These are phyloP conservation scores for Podaxis pistillaris DNA, from an alignment of 768 basidiomycete genomes.

Conservation along the genomic window DNA sequence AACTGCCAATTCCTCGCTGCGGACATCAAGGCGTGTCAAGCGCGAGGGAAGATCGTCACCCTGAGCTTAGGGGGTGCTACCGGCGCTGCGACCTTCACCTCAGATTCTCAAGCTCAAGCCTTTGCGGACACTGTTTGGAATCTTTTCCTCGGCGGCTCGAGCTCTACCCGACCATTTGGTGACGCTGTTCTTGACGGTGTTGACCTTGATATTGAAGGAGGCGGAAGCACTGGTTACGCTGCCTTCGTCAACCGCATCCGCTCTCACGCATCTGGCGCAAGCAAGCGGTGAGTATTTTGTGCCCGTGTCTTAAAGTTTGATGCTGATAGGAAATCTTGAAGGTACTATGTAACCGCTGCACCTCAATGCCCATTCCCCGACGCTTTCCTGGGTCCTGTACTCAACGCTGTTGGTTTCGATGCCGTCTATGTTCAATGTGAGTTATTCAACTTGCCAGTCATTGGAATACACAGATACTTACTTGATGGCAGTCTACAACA, in stretches of 20 bases:
- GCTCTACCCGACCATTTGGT: constrained; percentile 60
- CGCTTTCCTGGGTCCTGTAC: constrained; percentile 47
- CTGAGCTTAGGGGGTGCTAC: constrained; percentile 53
- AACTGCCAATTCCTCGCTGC: constrained; percentile 56
- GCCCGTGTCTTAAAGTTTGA: background rate
- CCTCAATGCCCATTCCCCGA: constrained; percentile 65
- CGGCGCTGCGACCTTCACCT: constrained; percentile 49
- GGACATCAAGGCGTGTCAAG: constrained; percentile 58
- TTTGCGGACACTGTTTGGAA: constrained; percentile 67
- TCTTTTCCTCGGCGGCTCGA: constrained; percentile 63
- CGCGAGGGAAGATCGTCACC: constrained; percentile 49
- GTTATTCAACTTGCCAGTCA: background rate
- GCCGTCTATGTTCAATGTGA: constrained; percentile 58
- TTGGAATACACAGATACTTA: background rate
- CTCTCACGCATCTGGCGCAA: constrained; percentile 40
- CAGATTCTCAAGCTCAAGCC: constrained; percentile 45
- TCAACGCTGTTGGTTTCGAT: constrained; percentile 62
- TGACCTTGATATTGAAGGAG: constrained; percentile 68
- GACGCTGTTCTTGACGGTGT: constrained; percentile 60
- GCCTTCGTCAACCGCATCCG: constrained; percentile 48
- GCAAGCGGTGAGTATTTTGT: constrained; percentile 39
- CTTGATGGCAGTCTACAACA: constrained; percentile 35
- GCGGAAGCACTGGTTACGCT: constrained; percentile 41
- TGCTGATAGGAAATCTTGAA: constrained; percentile 17
- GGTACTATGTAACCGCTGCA: constrained; percentile 56